Base-by-base conservation (phyloP, 306 rosid genomes). In the Castanospermum australe region DNA sequence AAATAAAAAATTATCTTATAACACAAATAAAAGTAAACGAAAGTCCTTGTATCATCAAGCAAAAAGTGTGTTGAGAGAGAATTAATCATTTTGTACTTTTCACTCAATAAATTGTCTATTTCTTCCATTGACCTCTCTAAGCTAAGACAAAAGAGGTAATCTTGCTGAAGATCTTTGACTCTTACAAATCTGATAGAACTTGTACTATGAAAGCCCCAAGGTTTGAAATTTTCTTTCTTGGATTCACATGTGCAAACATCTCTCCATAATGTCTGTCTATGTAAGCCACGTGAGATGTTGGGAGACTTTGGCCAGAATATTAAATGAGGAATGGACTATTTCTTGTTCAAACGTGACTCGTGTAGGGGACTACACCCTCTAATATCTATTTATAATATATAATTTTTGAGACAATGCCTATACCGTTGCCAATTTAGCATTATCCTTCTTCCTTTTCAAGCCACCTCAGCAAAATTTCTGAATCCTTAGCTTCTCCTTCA, bases 251-350 rank as follows among this genome's bases (percentile, higher is more conserved):
- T 50, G 84, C 64, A 56, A 66, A 48, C 80, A 60, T 60, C 56
- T 71, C 60, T 65, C 72, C 65, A 63, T 79, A 87, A 50, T 84
- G 90, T 68, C 85, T 81, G 90, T 79, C 12, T 55, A 57, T 83
- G 92, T 77, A 61, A 78, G 85, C 91, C 93, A 91, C 81, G 96
- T 87, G 93, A 82, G 82, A 44, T 87, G 89, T 80, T 76, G 84
- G 82, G 47, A 38, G 41, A 67, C 67, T 50, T 68, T 35, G 76
- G 83, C 48, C n/a, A 39, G 60, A 59, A 75, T 80, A 88, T 57
- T 88, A 62, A 90, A 84, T 85, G 86, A 48, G 42, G 77, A 74
- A 82, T 80, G 76, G 87, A 80, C 90, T 79, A 38, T 78, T 82
- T 78, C 79, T 82, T 78, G 81, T 84, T 82, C 82, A 86, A 85